Percentiles rank a stretch among this genome's conserved stretches.
Evolutionary conservation across 2,329 filamentous ascomycete genomes (phyloP).

Genomic region (Aspergillus chevalieri): DNA sequence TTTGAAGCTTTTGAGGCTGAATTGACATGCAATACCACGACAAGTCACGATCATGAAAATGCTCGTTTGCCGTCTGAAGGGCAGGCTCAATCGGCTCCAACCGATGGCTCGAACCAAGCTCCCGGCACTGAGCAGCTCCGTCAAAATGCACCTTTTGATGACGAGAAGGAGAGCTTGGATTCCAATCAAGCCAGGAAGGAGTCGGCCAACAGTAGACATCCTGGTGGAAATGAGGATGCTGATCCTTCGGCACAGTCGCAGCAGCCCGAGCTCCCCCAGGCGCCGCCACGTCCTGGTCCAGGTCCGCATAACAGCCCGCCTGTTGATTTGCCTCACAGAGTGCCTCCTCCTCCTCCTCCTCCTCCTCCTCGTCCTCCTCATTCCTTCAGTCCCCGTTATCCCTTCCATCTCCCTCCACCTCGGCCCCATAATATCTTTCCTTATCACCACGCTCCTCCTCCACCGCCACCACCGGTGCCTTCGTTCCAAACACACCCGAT

Average conservation of each 20-base stretch:
- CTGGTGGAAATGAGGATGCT: not conserved
- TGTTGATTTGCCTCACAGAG: not conserved
- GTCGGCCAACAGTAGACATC: not conserved
- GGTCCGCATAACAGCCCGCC: not conserved
- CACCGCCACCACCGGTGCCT: not conserved
- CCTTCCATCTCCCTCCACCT: not conserved
- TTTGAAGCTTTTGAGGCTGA: conserved; percentile 33
- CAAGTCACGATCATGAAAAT: conserved; percentile 4
- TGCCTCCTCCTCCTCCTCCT: not conserved
- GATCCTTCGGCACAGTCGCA: not conserved
- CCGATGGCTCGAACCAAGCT: not conserved
- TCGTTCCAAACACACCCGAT: not conserved
- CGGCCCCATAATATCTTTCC: not conserved
- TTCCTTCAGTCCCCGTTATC: not conserved
- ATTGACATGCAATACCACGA: conserved; percentile 17
- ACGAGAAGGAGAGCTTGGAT: not conserved
- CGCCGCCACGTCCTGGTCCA: not conserved
- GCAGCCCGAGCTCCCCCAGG: not conserved
- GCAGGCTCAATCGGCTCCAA: not conserved
- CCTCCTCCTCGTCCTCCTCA: not conserved
- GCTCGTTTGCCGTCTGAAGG: not conserved
- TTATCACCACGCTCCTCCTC: not conserved
- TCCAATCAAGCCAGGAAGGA: not conserved
- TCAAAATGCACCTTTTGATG: not conserved
- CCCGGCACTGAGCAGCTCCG: not conserved